These are phyloP conservation scores for Globisporangium paddicum DNA, from an alignment of 352 stramenopile species.

Conservation along the genomic window DNA sequence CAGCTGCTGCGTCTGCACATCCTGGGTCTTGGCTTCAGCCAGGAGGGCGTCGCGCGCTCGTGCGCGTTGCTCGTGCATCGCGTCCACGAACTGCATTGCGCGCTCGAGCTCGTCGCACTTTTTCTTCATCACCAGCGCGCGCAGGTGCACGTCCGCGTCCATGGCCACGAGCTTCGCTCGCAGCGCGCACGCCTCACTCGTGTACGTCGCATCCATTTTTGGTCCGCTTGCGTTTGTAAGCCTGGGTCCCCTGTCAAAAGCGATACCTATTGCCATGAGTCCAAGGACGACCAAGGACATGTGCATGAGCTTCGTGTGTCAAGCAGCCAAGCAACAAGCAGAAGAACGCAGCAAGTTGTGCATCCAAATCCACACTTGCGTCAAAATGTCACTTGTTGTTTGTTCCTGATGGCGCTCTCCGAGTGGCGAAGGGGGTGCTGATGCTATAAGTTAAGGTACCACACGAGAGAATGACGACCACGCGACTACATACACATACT, in stretches of 20 bases:
- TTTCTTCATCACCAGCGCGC: conserved; percentile 18
- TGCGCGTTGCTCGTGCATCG: background rate
- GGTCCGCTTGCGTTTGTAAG: background rate
- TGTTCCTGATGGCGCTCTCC: background rate
- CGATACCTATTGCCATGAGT: no score
- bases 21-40: conserved; percentile 10
- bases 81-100: conserved; percentile 19
- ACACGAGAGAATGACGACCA: background rate
- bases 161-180: conserved; percentile 8
- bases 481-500: background rate
- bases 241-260: background rate
- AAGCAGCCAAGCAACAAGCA: background rate
- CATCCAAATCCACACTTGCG: no score
- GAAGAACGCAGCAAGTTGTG: background rate
- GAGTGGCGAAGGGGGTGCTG: background rate
- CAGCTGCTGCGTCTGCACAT: conserved; percentile 26
- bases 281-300: no score
- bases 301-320: background rate
- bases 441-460: conserved; percentile 7
- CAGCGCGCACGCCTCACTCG: conserved; percentile 6
- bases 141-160: conserved; percentile 38
- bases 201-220: conserved; percentile 1
- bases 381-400: conserved; percentile 3
- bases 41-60: background rate
- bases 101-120: conserved; percentile 37